Evolutionary conservation across 371 early-diverging fungal genomes (phyloP), one percentile per base, ranked within the genome.

Genomic region (Rhizopus microsporus): DNA sequence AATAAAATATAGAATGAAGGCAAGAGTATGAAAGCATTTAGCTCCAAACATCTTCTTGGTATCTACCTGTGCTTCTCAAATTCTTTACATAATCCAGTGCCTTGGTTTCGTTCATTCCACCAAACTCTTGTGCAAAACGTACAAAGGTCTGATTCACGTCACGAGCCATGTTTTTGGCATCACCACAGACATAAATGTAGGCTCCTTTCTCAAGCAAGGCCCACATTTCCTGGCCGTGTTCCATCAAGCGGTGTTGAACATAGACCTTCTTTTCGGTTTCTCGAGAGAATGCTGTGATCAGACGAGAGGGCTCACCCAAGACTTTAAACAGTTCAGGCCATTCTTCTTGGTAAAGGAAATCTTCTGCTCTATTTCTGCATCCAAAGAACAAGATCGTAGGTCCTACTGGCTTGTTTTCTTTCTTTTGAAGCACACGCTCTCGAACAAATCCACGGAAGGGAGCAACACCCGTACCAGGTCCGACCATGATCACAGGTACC

Each of bases 381-480:
- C 99, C 99, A 71, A 87, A 96, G 80, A 96, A 97, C 57, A 98
- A 73, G 44, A 93, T 71, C 1, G 97, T 91, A 1, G 90, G 80
- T 10, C 99, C 96, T 33, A 89, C 82, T 23, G 80, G 70, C 54
- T 76, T 77, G 44, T 82, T 81, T 38, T 84, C 68, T 51, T 78
- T 71, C 46, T 76, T 84, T 58, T 78, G 78, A 34, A 74, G 58
- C 4, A 85, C 87, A 54, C 99, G 91, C 62, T 98, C 97, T 60
- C 88, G 88, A 0, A 96, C 73, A 72, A 98, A 98, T 2, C 91
- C 99, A 34, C 93, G 86, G 91, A 98, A 97, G 29, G 99, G 99
- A 5, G 99, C 99, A 17, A 98, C 93, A 40, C 99, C 99, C 0
- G 99, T 98, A 43, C 99, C 99, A 13, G 99, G 97, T 1, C 99